These are phyloP conservation scores for Sporothrix inflata DNA, from an alignment of 2,329 filamentous ascomycete species.

Conservation along the genomic window DNA sequence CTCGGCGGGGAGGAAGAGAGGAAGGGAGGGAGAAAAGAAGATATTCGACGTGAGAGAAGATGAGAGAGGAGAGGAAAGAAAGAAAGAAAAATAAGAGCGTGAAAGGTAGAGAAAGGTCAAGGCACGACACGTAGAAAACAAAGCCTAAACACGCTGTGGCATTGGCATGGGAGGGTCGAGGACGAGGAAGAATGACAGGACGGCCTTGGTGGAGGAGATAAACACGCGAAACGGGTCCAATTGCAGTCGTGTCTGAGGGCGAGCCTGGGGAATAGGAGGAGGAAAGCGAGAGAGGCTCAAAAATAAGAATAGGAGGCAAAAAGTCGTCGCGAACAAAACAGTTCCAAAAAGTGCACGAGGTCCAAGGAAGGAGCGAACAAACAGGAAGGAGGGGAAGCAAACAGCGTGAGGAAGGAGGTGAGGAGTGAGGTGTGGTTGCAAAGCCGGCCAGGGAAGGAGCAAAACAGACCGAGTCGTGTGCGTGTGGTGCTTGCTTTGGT, in stretches of 20 bases:
- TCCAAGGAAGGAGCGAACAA: constrained; percentile 9
- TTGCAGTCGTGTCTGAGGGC: constrained; percentile 11
- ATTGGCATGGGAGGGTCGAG: constrained; percentile 28
- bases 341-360: constrained; percentile 15
- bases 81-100: not conserved
- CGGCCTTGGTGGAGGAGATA: constrained; percentile 19
- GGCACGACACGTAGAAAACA: constrained; percentile 25
- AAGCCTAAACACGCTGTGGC: constrained; percentile 28
- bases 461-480: constrained; percentile 24
- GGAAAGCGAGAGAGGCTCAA: not conserved
- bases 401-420: constrained; percentile 20
- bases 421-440: not conserved
- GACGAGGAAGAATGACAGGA: constrained; percentile 29
- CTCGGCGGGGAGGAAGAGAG: constrained; percentile 12
- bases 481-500: not conserved
- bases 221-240: constrained; percentile 29
- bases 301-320: not conserved
- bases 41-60: not conserved
- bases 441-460: constrained; percentile 24
- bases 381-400: constrained; percentile 20
- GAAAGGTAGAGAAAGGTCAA: not conserved
- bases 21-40: constrained; percentile 3
- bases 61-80: not conserved
- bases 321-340: constrained; percentile 14
- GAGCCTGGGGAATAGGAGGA: not conserved